These are phyloP conservation scores for Coniochaeta sp. DNA, from an alignment of 2,329 filamentous ascomycete genomes.

Conservation along the genomic window DNA sequence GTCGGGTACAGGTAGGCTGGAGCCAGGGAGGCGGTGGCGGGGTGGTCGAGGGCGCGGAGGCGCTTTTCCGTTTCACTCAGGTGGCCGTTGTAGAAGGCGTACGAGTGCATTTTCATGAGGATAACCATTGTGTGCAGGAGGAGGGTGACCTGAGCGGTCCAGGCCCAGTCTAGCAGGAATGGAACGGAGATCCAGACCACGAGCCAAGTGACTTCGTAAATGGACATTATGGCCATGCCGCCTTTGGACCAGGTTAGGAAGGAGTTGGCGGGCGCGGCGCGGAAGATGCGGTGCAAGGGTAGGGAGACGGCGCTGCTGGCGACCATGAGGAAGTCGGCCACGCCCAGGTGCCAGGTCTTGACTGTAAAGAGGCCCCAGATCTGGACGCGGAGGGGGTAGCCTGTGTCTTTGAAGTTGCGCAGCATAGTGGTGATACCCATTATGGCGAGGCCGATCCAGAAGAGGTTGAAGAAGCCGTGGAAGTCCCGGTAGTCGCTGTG, in stretches of 20 bases:
- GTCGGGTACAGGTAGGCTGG: slow-evolving; percentile 72
- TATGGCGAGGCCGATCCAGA: slow-evolving; percentile 94
- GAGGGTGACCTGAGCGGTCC: slow-evolving; percentile 95
- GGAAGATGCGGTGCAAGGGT: slow-evolving; percentile 63
- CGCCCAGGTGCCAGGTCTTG: slow-evolving; percentile 78
- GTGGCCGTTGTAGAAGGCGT: slow-evolving; percentile 96
- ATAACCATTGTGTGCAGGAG: slow-evolving; percentile 84
- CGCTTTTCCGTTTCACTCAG: slow-evolving; percentile 79
- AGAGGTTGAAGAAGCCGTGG: slow-evolving; percentile 93
- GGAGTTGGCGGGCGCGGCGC: slow-evolving; percentile 39
- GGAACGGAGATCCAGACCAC: slow-evolving; percentile 76
- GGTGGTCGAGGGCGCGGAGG: slow-evolving; percentile 70
- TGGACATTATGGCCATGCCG: slow-evolving; percentile 76
- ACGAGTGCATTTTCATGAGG: slow-evolving; percentile 99
- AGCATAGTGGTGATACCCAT: slow-evolving; percentile 95
- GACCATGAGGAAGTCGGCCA: slow-evolving; percentile 84
- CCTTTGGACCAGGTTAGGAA: slow-evolving; percentile 64
- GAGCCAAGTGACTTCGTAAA: slow-evolving; percentile 76
- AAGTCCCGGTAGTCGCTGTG: slow-evolving; percentile 90
- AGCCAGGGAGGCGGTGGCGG: slow-evolving; percentile 58
- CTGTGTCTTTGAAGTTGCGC: slow-evolving; percentile 89
- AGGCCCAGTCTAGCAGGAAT: slow-evolving; percentile 83
- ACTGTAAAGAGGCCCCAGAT: slow-evolving; percentile 86
- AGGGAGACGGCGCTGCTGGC: slow-evolving; percentile 59
- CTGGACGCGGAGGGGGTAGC: slow-evolving; percentile 72